Base-by-base conservation (phyloP, 192 early-diverging fungal species). In the Backusella luteola region DNA sequence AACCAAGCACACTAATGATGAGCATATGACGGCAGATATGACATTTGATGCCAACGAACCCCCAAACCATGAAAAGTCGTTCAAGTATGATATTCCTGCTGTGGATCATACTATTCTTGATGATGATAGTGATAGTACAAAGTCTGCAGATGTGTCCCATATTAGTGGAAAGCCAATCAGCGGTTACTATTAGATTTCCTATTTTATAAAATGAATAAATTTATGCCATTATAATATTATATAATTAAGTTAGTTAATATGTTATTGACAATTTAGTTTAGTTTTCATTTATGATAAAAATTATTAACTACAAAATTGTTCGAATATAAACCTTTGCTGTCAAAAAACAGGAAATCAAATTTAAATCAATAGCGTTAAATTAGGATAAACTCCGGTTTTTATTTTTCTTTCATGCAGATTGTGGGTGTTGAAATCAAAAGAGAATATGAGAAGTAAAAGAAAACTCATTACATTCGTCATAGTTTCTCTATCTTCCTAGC, bases 11-110 rank as follows among this genome's bases (percentile, higher is more conserved):
- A 46, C 53, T 6, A 73, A 71, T 1, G 66, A 21, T n/a, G 77
- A 78, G 17, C 34, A 49, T 36, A 67, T 52, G 6, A 69, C 77
- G 26, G 67, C 72, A 3, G 77, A 74, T 34, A 52, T 78, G 46
- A 78, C 77, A 38, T 74, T 78, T 69, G 72, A 78, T 78, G 39
- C 59, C n/a, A 71, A 34, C 23, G 68, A 67, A 52, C 41, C 34
- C 5, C 26, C n/a, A 23, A 63, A 34, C 12, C 56, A 63, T 63
- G 56, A 63, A 29, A 63, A 63, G 26, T 63, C 56, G 1, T 63
- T 63, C 8, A 63, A 63, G 26, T 63, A 63, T 29, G 56, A 63
- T 63, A 63, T 63, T 14, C 23, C 56, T 12, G 56, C 12, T 14
- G 56, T 29, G 21, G 56, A 63, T 29, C 21, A 63, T 63, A 34